Percentiles rank a stretch among this genome's conserved stretches.
phyloP scores from a whole-genome alignment of 2,329 filamentous ascomycete genomes.

The Phyllosticta citribraziliensis region DNA sequence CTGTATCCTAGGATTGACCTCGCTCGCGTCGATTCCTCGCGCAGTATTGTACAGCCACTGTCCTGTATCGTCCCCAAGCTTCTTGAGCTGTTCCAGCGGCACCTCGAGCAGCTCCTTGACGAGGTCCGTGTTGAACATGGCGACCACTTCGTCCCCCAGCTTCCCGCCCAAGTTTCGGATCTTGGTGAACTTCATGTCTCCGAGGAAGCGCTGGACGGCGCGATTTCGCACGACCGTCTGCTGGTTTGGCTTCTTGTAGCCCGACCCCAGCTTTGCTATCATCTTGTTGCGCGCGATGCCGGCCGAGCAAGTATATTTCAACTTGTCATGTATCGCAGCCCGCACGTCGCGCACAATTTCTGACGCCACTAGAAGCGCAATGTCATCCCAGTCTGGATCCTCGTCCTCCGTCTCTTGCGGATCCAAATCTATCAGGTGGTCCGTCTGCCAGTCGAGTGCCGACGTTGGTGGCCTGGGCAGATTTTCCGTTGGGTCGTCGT shows the following conservation, averaged over 20 bases:
- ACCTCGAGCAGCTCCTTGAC: slow-evolving; percentile 67
- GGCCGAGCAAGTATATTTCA: slow-evolving; percentile 86
- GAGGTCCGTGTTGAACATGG: slow-evolving; percentile 70
- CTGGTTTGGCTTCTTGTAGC: slow-evolving; percentile 83
- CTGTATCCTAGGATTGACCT: slow-evolving; percentile 82
- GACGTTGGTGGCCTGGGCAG: slow-evolving; percentile 65
- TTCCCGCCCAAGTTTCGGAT: slow-evolving; percentile 94
- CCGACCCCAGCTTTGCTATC: slow-evolving; percentile 86
- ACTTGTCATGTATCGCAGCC: slow-evolving; percentile 52
- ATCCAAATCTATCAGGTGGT: slow-evolving; percentile 73
- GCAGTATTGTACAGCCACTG: slow-evolving; percentile 78
- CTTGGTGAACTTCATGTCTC: slow-evolving; percentile 84
- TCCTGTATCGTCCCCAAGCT: slow-evolving; percentile 74
- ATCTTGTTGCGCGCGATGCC: slow-evolving; percentile 90
- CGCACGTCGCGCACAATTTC: slow-evolving; percentile 78
- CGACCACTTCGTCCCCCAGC: slow-evolving; percentile 74
- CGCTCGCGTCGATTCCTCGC: slow-evolving; percentile 74
- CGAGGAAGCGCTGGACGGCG: slow-evolving; percentile 69
- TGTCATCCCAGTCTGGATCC: slow-evolving; percentile 92
- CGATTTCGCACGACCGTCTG: slow-evolving; percentile 90
- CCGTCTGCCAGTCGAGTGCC: slow-evolving; percentile 71
- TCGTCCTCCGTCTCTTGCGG: slow-evolving; percentile 60
- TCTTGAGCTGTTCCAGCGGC: slow-evolving; percentile 63
- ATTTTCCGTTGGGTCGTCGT: slow-evolving; percentile 60
- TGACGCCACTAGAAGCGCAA: slow-evolving; percentile 69